Evolutionary conservation across 2,329 filamentous ascomycete species (phyloP), one percentile per base, ranked within the genome.

Genomic region (Aspergillus oerlinghausenensis): DNA sequence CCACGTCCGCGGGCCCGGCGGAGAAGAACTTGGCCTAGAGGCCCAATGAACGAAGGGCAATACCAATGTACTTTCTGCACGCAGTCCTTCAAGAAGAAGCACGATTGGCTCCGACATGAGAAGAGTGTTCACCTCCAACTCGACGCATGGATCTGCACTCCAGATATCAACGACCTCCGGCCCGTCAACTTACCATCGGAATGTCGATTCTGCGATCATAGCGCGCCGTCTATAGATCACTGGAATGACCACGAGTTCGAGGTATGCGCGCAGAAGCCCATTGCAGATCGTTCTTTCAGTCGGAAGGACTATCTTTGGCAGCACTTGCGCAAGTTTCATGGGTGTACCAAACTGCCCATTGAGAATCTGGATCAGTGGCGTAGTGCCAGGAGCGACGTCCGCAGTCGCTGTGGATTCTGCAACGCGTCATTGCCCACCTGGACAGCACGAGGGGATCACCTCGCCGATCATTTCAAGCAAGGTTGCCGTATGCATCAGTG

Each of bases 281-380:
- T 78, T 0, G 73, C 50, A 73, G 80, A 48, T 48, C 77, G 83
- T 8, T 84, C 82, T 0, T 84, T 84, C 65, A 81, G 79, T 58
- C 75, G 82, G 9, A 84, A 84, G 65, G 82, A 84, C 59, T 80
- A 84, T 61, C 69, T 84, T 1, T 76, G 80, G 59, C 82, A 84
- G 61, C 82, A 84, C 66, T 65, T 84, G 23, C 77, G 80, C 66
- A 84, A 64, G 76, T 84, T 77, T 76, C 84, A 72, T 56, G 73
- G 73, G 32, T 82, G 80, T 60, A 80, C 78, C 26, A 78, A 81
- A 68, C 70, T 65, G 2, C 75, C 77, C 9, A 72, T 75, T 40
- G 73, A 81, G 61, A 77, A 78, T 51, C 77, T 85, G 73, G 79
- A 84, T 7, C 70, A 68, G 4, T 86, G 83, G 82, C 82, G 82